A percentile compares a stretch with the other conserved stretches of the same genome.
phyloP scores from a whole-genome alignment of 176 grass and related monocot species.

The Dactylis glomerata region DNA sequence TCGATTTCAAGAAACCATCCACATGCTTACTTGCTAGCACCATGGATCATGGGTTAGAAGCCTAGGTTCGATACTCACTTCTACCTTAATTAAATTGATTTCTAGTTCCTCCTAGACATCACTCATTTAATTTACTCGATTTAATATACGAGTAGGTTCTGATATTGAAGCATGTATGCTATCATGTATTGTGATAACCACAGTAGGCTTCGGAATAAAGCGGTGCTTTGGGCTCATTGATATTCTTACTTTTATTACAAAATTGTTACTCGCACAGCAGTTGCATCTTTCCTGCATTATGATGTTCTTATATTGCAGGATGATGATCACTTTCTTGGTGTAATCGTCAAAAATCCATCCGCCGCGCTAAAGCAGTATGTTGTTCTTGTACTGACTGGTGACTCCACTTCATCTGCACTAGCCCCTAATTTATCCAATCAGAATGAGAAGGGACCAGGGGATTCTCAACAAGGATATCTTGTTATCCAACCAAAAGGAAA shows the following conservation, averaged over 20 bases:
- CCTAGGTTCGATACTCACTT: not conserved
- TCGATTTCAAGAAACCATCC: not conserved
- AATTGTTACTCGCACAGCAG: not conserved
- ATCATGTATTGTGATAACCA: constrained; percentile 3
- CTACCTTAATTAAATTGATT: not conserved
- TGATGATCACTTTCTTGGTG: constrained; percentile 89
- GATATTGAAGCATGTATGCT: not conserved
- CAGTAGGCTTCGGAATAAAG: not conserved
- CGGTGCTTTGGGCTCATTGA: not conserved
- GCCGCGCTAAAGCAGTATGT: constrained; percentile 56
- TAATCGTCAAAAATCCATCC: constrained; percentile 76
- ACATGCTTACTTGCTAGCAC: not conserved
- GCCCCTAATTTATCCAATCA: constrained; percentile 28
- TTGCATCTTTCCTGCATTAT: constrained; percentile 20
- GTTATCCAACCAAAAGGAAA: constrained; percentile 83
- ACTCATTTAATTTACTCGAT: not conserved
- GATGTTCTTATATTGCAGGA: constrained; percentile 52
- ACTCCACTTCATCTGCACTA: constrained; percentile 54
- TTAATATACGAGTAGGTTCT: not conserved
- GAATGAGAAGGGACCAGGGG: constrained; percentile 49
- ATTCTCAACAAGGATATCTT: constrained; percentile 69
- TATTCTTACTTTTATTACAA: constrained; percentile 6
- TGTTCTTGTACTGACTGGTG: constrained; percentile 70
- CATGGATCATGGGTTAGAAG: not conserved
- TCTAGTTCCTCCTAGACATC: not conserved